A percentile compares a stretch with the other conserved stretches of the same genome.
Evolutionary conservation across 2,329 filamentous ascomycete species (phyloP).

Genomic region (Chalaropsis thielavioides): DNA sequence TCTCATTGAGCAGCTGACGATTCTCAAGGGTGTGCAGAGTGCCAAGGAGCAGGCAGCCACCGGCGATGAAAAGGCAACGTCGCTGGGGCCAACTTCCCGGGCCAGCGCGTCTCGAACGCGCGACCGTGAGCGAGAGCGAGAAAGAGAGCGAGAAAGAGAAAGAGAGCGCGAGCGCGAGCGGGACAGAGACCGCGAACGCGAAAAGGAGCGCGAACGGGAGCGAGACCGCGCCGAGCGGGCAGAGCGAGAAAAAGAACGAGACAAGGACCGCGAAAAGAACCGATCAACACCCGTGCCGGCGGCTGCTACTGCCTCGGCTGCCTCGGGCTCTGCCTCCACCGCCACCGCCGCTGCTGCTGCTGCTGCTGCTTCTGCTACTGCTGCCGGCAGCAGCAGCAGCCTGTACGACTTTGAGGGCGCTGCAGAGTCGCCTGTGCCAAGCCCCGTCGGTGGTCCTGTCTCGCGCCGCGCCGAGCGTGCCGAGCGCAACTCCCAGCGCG

Average conservation of each 20-base stretch:
- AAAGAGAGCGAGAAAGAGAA: conserved; percentile 5
- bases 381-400: conserved; percentile 18
- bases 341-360: not conserved
- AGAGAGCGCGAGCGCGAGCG: conserved; percentile 7
- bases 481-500: conserved; percentile 25
- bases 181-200: conserved; percentile 5
- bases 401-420: conserved; percentile 33
- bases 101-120: conserved; percentile 11
- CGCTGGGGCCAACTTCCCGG: conserved; percentile 1
- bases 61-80: conserved; percentile 1
- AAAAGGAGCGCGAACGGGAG: conserved; percentile 5
- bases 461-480: conserved; percentile 24
- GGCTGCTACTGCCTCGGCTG: not conserved
- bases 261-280: conserved; percentile 20
- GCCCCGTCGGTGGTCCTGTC: conserved; percentile 25
- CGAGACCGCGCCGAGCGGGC: not conserved
- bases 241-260: conserved; percentile 19
- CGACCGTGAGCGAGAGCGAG: conserved; percentile 16
- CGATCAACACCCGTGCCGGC: conserved; percentile 18
- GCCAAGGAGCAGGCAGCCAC: conserved; percentile 29
- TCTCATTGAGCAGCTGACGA: conserved; percentile 31
- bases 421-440: conserved; percentile 33
- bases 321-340: not conserved
- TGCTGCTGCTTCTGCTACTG: not conserved
- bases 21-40: conserved; percentile 30